Evolutionary conservation across 306 rosid species (phyloP), one percentile per base, ranked within the genome.

Genomic region (Morella rubra): DNA sequence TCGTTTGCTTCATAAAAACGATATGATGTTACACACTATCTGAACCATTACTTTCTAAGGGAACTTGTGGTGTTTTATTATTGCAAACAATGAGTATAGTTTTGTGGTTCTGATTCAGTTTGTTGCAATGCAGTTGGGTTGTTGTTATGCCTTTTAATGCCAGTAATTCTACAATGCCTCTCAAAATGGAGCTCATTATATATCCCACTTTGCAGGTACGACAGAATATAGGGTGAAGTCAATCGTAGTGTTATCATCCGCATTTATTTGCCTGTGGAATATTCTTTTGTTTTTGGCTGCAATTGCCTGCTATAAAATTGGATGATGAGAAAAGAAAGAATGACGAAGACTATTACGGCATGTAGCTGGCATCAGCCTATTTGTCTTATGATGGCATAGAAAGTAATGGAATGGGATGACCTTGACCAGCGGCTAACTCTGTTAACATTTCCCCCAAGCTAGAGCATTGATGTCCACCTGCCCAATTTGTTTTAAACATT

Each of bases 111-210:
- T 50, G 61, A 72, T 72, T 0, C 1, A 24, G 20, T 50, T 54
- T 37, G 16, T 73, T 46, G 8, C 76, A 40, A 27, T 73, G 52
- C 77, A 79, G 82, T 62, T 79, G 82, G 82, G 82, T 72, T 50
- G 78, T 73, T 44, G 69, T 73, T 54, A 44, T 66, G 53, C 83
- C 83, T 24, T 45, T 46, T 65, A 74, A 69, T 54, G 58, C 69
- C 47, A 32, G 24, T 65, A 47, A 73, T 51, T 72, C 46, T 62
- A 12, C 44, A 50, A 27, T 5, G 77, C 68, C 78, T 52, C 47
- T 12, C 18, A 73, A 80, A 55, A 73, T 80, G 79, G 79, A 80
- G 78, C 83, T 80, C 45, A 52, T 14, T 18, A 58, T 73, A 18
- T 73, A 80, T 80, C 15, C 19, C 37, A 66, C 75, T 49, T 22